A percentile compares a stretch with the other conserved stretches of the same genome.
Conservation (phyloP, 768 basidiomycete genomes). For the Auriscalpium orientale region DNA sequence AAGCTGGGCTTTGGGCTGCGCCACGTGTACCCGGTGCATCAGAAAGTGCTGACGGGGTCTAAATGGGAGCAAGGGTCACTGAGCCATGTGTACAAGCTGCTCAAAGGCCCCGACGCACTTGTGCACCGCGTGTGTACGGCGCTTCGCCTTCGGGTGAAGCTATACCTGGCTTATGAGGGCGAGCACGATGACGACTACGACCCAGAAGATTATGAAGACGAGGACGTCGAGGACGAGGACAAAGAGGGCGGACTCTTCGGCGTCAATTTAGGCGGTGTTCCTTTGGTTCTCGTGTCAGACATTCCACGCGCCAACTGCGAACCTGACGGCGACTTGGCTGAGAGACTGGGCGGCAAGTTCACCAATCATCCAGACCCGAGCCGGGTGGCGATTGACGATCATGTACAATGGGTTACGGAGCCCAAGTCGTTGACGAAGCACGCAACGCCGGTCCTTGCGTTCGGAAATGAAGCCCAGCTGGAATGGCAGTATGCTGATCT, state of each 20-base stretch:
- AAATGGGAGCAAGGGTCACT: not conserved
- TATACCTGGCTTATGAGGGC: not conserved
- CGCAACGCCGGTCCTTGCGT: not conserved
- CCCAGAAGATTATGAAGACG: not conserved
- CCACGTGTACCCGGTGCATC: constrained; percentile 28
- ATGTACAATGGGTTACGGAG: constrained; percentile 1
- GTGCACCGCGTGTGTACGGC: not conserved
- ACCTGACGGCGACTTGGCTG: too few species aligned
- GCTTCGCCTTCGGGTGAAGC: not conserved
- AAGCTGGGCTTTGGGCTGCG: constrained; percentile 32
- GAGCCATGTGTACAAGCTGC: not conserved
- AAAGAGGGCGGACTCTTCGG: too few species aligned
- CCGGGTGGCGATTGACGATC: not conserved
- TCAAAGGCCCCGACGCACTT: not conserved
- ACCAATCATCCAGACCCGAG: too few species aligned
- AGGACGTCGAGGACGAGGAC: not conserved
- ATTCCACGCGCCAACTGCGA: too few species aligned
- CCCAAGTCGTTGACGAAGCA: not conserved
- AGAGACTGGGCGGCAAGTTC: too few species aligned
- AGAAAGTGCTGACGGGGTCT: not conserved
- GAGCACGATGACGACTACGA: not conserved
- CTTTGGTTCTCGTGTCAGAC: not conserved
- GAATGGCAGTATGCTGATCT: not conserved
- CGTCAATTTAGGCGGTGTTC: too few species aligned
- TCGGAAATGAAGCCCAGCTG: not conserved